Conservation (phyloP, 2,329 filamentous ascomycete genomes). For the Sporothrix brunneoviolacea region DNA sequence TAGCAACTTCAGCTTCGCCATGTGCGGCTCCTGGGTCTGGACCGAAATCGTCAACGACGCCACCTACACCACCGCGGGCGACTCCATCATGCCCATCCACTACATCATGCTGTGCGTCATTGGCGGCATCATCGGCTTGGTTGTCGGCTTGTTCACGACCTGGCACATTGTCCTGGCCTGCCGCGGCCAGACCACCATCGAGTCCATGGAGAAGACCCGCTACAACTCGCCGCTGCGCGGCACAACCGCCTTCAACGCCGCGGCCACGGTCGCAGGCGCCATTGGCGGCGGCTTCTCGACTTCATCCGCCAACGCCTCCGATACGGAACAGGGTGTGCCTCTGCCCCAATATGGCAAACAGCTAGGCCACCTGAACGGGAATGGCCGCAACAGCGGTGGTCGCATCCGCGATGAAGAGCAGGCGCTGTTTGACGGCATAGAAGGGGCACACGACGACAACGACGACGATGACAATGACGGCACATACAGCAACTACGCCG, state of each 20-base stretch:
- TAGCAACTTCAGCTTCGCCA: slow-evolving; percentile 72
- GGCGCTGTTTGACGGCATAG: slow-evolving; percentile 8
- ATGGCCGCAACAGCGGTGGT: background rate
- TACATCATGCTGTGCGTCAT: slow-evolving; percentile 83
- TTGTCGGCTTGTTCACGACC: slow-evolving; percentile 78
- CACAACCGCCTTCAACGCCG: slow-evolving; percentile 51
- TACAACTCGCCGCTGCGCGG: slow-evolving; percentile 77
- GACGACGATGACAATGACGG: slow-evolving; percentile 2
- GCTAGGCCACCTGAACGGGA: slow-evolving; percentile 57
- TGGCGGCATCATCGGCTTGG: slow-evolving; percentile 83
- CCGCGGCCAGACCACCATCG: slow-evolving; percentile 85
- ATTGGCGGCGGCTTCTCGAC: slow-evolving; percentile 2
- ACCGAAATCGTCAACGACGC: slow-evolving; percentile 65
- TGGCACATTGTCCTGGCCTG: slow-evolving; percentile 85
- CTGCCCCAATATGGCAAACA: slow-evolving; percentile 62
- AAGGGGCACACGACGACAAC: slow-evolving; percentile 11
- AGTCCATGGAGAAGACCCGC: slow-evolving; percentile 90
- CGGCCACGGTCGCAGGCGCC: slow-evolving; percentile 49
- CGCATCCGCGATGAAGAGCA: slow-evolving; percentile 10
- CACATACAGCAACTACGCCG: background rate
- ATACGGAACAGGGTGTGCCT: slow-evolving; percentile 34
- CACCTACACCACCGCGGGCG: slow-evolving; percentile 55
- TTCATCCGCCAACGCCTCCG: slow-evolving; percentile 22
- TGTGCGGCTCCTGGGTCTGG: slow-evolving; percentile 78
- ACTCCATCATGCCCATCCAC: slow-evolving; percentile 79